These are phyloP conservation scores for Didymella lethalis DNA, from an alignment of 2,329 filamentous ascomycete genomes.

Conservation along the genomic window DNA sequence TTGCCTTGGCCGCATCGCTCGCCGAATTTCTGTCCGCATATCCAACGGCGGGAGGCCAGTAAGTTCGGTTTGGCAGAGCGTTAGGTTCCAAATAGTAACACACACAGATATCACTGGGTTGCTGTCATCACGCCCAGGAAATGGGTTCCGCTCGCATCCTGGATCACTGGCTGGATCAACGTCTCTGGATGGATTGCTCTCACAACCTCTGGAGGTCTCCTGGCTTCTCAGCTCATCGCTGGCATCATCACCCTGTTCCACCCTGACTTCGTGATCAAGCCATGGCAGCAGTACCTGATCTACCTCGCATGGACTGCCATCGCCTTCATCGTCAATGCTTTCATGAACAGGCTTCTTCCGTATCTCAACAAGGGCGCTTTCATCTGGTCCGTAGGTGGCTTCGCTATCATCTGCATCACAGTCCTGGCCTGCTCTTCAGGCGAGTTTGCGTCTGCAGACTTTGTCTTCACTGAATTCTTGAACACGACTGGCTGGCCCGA, in stretches of 20 bases:
- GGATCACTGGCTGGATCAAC: slow-evolving; percentile 77
- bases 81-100: slow-evolving; percentile 51
- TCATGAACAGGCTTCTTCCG: slow-evolving; percentile 68
- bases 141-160: slow-evolving; percentile 70
- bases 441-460: slow-evolving; percentile 68
- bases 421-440: slow-evolving; percentile 71
- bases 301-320: slow-evolving; percentile 70
- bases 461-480: slow-evolving; percentile 73
- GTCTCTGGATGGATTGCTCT: slow-evolving; percentile 74
- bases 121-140: slow-evolving; percentile 68
- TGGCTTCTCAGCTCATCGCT: slow-evolving; percentile 72
- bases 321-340: slow-evolving; percentile 71
- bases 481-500: slow-evolving; percentile 75
- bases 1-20: slow-evolving; percentile 72
- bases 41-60: slow-evolving; percentile 55
- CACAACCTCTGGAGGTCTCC: slow-evolving; percentile 71
- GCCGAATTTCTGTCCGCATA: slow-evolving; percentile 76
- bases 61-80: slow-evolving; percentile 6
- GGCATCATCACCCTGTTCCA: slow-evolving; percentile 70
- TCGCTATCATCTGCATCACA: slow-evolving; percentile 74
- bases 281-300: slow-evolving; percentile 78
- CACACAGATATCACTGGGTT: slow-evolving; percentile 70
- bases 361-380: slow-evolving; percentile 73
- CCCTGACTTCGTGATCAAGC: slow-evolving; percentile 62
- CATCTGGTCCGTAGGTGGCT: slow-evolving; percentile 74